Conservation (phyloP, 202 grass and related monocot genomes). For the Setaria viridis region DNA sequence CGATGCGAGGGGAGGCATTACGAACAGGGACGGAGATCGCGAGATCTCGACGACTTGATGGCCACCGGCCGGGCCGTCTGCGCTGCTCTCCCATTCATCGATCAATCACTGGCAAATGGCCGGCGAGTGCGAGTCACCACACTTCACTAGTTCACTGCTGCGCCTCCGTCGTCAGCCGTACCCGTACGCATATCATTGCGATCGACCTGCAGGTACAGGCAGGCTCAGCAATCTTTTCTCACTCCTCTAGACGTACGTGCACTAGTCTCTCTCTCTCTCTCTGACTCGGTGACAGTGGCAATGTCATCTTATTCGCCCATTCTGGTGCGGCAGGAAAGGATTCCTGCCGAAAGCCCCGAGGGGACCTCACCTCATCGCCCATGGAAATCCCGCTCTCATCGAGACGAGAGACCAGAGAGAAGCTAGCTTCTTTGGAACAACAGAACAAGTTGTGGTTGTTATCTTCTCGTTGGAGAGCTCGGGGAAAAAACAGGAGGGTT, state of each 20-base stretch:
- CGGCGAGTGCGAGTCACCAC: not conserved
- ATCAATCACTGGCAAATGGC: not conserved
- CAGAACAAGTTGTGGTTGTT: not conserved
- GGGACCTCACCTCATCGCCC: not conserved
- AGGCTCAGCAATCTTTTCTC: not conserved
- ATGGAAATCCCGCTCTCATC: not conserved
- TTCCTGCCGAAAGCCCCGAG: conserved; percentile 11
- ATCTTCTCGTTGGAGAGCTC: not conserved
- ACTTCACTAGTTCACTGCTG: not conserved
- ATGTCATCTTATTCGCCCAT: not conserved
- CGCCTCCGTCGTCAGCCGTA: not conserved
- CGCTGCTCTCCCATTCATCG: not conserved
- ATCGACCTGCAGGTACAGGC: not conserved
- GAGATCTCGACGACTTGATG: conserved; percentile 37
- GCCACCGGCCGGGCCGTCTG: not conserved
- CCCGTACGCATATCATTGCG: conserved; percentile 8
- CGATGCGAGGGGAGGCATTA: not conserved
- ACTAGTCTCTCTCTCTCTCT: not conserved
- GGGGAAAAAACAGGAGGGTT: not conserved
- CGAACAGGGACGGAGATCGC: conserved; percentile 36
- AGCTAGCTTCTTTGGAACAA: not conserved
- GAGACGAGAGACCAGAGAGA: not conserved
- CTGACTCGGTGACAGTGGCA: not conserved
- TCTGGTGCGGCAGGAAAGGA: conserved; percentile 15
- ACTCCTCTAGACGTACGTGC: not conserved